A percentile compares a stretch with the other conserved stretches of the same genome.
These are phyloP conservation scores for Neohortaea acidophila DNA, from an alignment of 495 filamentous ascomycete genomes.

Conservation along the genomic window DNA sequence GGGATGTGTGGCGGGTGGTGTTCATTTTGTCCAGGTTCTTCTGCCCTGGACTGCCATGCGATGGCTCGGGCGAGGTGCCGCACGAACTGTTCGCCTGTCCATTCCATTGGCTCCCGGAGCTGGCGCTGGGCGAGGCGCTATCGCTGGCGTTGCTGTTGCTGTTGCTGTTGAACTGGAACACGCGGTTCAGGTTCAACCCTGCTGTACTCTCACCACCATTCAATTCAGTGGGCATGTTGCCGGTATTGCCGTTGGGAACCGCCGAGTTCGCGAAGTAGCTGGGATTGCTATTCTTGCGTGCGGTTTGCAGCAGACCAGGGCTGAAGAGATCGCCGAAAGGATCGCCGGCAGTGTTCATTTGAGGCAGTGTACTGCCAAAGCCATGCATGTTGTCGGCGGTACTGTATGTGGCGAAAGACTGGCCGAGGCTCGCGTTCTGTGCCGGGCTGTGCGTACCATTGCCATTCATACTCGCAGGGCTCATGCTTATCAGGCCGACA, in stretches of 20 bases:
- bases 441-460: slow-evolving; percentile 5
- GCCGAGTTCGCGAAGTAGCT: slow-evolving; percentile 17
- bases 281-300: slow-evolving; percentile 1
- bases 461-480: slow-evolving; percentile 13
- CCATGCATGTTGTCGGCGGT: slow-evolving; percentile 16
- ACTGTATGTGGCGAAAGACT: slow-evolving; percentile 11
- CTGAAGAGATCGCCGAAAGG: slow-evolving; percentile 32
- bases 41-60: slow-evolving; percentile 36
- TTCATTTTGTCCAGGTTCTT: too few species aligned
- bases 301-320: slow-evolving; percentile 30
- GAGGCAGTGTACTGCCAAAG: slow-evolving; percentile 14
- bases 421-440: neutral
- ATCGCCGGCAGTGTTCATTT: slow-evolving; percentile 7
- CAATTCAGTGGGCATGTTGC: slow-evolving; percentile 1
- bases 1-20: too few species aligned
- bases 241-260: slow-evolving; percentile 29
- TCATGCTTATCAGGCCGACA: slow-evolving; percentile 20
- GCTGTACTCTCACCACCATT: slow-evolving; percentile 19
- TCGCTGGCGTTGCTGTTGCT: slow-evolving; percentile 31
- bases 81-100: slow-evolving; percentile 54
- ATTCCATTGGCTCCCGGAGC: slow-evolving; percentile 43
- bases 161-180: slow-evolving; percentile 25
- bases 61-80: slow-evolving; percentile 63
- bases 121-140: slow-evolving; percentile 41
- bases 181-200: slow-evolving; percentile 21